Conservation (phyloP, 2,329 filamentous ascomycete species). For the Malbranchea cinnamomea region DNA sequence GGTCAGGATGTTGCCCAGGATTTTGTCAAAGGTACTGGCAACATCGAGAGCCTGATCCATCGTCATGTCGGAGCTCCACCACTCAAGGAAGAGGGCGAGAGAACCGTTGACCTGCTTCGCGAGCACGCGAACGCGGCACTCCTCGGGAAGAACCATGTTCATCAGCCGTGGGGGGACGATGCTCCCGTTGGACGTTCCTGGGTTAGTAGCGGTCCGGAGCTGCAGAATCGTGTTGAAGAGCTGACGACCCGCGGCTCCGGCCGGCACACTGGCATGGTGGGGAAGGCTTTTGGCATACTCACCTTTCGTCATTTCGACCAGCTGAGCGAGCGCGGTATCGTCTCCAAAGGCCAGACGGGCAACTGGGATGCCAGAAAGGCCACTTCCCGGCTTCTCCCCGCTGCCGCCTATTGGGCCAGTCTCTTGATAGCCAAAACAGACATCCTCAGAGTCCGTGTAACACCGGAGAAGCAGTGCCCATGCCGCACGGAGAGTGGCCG, state of each 20-base stretch:
- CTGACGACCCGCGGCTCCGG: slow-evolving; percentile 10
- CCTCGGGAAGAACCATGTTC: slow-evolving; percentile 18
- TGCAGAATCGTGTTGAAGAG: slow-evolving; percentile 24
- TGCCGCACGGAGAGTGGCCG: slow-evolving; percentile 23
- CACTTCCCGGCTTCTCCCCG: slow-evolving; percentile 9
- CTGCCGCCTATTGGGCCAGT: slow-evolving; percentile 12
- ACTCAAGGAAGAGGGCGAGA: slow-evolving; percentile 25
- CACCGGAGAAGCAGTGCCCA: slow-evolving; percentile 33
- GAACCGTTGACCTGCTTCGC: slow-evolving; percentile 21
- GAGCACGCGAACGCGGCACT: slow-evolving; percentile 24
- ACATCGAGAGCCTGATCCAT: slow-evolving; percentile 30
- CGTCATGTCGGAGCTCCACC: slow-evolving; percentile 24
- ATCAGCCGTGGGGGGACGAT: slow-evolving; percentile 13
- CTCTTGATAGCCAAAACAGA: slow-evolving; percentile 31
- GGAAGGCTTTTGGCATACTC: slow-evolving; percentile 6
- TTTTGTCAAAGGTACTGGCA: slow-evolving; percentile 38
- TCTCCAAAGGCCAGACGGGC: slow-evolving; percentile 18
- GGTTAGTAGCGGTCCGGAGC: slow-evolving; percentile 18
- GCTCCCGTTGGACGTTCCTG: slow-evolving; percentile 9
- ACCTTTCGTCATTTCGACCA: slow-evolving; percentile 17
- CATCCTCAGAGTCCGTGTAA: slow-evolving; percentile 33
- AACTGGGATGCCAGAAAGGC: slow-evolving; percentile 9
- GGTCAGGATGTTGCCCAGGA: slow-evolving; percentile 34
- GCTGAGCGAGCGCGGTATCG: slow-evolving; percentile 14
- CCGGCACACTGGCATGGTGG: slow-evolving; percentile 7